phyloP scores from a whole-genome alignment of 148 eudicot species.

The Fagopyrum esculentum region DNA sequence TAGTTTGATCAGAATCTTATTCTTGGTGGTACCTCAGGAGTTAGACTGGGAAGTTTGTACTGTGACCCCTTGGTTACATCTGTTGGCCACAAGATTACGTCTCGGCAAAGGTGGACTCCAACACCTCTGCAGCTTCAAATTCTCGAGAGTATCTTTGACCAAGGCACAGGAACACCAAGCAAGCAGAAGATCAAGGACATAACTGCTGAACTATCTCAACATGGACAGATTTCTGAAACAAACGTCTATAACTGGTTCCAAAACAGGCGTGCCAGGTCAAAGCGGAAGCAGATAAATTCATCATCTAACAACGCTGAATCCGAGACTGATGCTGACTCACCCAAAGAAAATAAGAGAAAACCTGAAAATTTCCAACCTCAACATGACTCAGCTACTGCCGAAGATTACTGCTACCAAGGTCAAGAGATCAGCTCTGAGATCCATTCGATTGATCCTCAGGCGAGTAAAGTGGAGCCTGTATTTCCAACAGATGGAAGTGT shows the following conservation, averaged over 20 bases:
- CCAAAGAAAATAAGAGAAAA: conserved; percentile 67
- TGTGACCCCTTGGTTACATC: conserved; percentile 68
- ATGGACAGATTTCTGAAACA: conserved; percentile 85
- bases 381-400: conserved; percentile 31
- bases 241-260: conserved; percentile 95
- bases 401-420: conserved; percentile 49
- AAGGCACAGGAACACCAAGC: conserved; percentile 88
- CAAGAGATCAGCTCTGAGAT: conserved; percentile 57
- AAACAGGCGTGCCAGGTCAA: conserved; percentile 86
- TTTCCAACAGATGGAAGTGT: conserved; percentile 41
- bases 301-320: conserved; percentile 55
- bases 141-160: conserved; percentile 74
- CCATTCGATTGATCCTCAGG: conserved; percentile 34
- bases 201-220: conserved; percentile 61
- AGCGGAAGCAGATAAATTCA: conserved; percentile 57
- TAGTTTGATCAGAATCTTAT: background rate
- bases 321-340: conserved; percentile 68
- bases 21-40: conserved; percentile 36
- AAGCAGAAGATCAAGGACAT: conserved; percentile 89
- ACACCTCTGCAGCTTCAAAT: conserved; percentile 79
- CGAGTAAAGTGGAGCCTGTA: conserved; percentile 41
- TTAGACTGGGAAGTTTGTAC: conserved; percentile 61
- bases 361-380: conserved; percentile 54
- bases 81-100: conserved; percentile 56
- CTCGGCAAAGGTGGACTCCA: conserved; percentile 89